These are phyloP conservation scores for Selenicereus undatus DNA, from an alignment of 148 eudicot species.

Conservation along the genomic window DNA sequence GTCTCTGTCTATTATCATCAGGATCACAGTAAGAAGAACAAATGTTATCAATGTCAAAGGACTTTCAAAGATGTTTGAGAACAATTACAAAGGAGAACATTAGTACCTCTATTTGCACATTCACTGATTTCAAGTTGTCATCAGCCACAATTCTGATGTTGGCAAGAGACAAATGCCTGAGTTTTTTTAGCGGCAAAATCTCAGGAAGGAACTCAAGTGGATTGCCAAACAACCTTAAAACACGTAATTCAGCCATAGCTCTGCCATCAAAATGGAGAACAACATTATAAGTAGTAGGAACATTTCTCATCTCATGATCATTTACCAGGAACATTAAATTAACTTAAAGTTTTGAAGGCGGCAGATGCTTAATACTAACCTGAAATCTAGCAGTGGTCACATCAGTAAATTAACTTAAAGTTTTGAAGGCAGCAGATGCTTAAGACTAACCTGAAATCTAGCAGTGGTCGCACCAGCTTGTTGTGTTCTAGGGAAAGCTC, in stretches of 20 bases:
- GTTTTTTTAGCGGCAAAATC: conserved; percentile 81
- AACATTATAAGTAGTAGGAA: conserved; percentile 19
- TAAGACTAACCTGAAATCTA: conserved; percentile 80
- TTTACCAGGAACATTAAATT: conserved; percentile 5
- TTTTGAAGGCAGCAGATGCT: conserved; percentile 17
- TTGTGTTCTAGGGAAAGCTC: conserved; percentile 97
- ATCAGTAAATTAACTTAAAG: conserved; percentile 32
- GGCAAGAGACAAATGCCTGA: conserved; percentile 96
- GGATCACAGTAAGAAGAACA: conserved; percentile 12
- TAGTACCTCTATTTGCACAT: conserved; percentile 90
- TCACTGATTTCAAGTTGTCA: conserved; percentile 77
- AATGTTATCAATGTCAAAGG: conserved; percentile 11
- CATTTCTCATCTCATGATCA: conserved; percentile 6
- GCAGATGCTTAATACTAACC: conserved; percentile 39
- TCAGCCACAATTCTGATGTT: conserved; percentile 90
- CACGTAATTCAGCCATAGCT: conserved; percentile 87
- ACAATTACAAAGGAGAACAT: background rate
- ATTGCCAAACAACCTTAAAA: conserved; percentile 89
- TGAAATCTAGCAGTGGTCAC: conserved; percentile 95
- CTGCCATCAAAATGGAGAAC: conserved; percentile 42
- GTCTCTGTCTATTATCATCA: conserved; percentile 67
- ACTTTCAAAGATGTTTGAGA: conserved; percentile 1
- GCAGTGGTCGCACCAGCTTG: conserved; percentile 90
- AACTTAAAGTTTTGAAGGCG: conserved; percentile 7
- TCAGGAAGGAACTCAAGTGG: conserved; percentile 98